Conservation (phyloP, 768 basidiomycete genomes). For the Pleurotus tuber-regium region DNA sequence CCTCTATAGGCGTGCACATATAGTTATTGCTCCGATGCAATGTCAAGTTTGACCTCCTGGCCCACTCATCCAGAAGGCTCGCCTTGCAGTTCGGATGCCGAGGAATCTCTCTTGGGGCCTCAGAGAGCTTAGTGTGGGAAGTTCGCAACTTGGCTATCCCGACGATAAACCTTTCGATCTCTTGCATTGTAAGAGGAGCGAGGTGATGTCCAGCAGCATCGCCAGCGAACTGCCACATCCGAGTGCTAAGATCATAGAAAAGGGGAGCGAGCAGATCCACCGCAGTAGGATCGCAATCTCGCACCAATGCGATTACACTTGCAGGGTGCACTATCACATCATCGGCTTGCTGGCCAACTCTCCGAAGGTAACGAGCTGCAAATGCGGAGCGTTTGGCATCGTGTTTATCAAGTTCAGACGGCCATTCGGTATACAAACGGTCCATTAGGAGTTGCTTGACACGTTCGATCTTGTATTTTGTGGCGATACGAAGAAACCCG, state of each 20-base stretch:
- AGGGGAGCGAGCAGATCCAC: conserved; percentile 1
- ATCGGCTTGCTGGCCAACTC: neutral
- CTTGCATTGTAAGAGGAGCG: neutral
- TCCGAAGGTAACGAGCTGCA: neutral
- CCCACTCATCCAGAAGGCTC: neutral
- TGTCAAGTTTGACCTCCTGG: neutral
- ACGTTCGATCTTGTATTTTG: conserved; percentile 4
- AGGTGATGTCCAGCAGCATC: neutral
- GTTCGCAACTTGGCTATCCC: conserved; percentile 1
- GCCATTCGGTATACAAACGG: neutral
- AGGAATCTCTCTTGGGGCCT: neutral
- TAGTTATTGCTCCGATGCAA: neutral
- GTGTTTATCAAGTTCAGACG: conserved; percentile 2
- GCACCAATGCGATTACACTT: conserved; percentile 2
- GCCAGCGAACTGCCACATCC: conserved; percentile 7
- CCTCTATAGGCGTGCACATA: conserved; percentile 6
- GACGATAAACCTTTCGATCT: conserved; percentile 3
- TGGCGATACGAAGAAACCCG: conserved; percentile 1
- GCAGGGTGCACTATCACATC: conserved; percentile 6
- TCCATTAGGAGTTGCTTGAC: neutral
- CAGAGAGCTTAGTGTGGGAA: neutral
- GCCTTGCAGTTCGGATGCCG: neutral
- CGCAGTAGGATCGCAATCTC: neutral
- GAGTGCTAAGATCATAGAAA: conserved; percentile 7
- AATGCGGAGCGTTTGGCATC: neutral